Base-by-base conservation (phyloP, 1,139 yeast genomes). In the Yamadazyma trypodendri region DNA sequence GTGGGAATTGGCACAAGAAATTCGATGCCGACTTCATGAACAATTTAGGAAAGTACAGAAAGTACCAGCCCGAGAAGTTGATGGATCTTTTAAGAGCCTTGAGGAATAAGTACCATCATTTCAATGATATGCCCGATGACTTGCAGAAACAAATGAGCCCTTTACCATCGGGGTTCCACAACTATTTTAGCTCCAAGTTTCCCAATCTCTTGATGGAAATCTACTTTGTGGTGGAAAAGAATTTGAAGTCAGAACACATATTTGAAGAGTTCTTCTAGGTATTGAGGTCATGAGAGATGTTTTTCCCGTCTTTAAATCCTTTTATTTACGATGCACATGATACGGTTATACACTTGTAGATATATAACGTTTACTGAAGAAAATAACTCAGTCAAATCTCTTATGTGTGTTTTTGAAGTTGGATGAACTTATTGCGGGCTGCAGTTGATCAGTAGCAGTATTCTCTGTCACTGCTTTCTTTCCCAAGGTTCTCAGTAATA, bases 91-190 rank as follows among this genome's bases (percentile, higher is more conserved):
- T 92, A 40, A 71, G 99, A 44, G 97, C 97, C 0, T 65, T 92
- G 50, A 72, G 99, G 49, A 92, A 92, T 65, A 92, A 92, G 58
- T 81, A 85, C 56, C 96, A 88, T 58, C 99, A 92, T 60, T 92
- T 77, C 59, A 88, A 88, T 60, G 98, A 94, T 55, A 65, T 90
- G 60, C 96, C 97, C 1, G 70, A 65, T 5, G 72, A 65, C 15
- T 65, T 90, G 38, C 62, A 76, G 66, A 22, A 59, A 51, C 46
- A 77, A 40, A 84, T 92, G 80, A 83, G 87, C 16, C 84, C 94
- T 0, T 63, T 87, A 23, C 97, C 97, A 0, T 79, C 78, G 39
- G 96, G 95, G 2, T 92, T 86, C 57, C 84, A 88, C 60, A 61
- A 66, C 34, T 92, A 85, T 56, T 92, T 88, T 61, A 78, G 79